Conservation (phyloP, 169 alveolate species). For the Plasmodium vivax region DNA sequence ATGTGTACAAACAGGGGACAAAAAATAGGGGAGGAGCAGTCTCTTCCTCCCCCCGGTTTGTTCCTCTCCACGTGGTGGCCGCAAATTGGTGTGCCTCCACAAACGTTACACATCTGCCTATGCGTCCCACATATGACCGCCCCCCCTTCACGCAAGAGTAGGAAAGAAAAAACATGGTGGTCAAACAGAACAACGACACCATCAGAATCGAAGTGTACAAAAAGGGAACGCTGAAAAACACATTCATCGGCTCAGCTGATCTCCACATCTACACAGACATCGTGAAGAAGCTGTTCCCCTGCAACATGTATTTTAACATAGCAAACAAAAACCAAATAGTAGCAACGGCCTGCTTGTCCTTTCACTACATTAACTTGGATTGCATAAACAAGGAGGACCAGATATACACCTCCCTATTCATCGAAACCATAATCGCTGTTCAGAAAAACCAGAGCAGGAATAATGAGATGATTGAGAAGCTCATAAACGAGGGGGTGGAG, state of each 20-base stretch:
- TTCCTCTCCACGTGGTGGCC: neutral
- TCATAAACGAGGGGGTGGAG: constrained; percentile 35
- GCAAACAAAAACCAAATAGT: constrained; percentile 57
- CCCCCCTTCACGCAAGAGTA: constrained; percentile 3
- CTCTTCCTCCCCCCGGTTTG: neutral
- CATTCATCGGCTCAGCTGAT: constrained; percentile 60
- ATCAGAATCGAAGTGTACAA: constrained; percentile 45
- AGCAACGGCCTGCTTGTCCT: constrained; percentile 44
- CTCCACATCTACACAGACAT: constrained; percentile 50
- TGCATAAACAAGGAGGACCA: constrained; percentile 68
- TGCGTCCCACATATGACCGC: neutral
- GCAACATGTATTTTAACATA: constrained; percentile 36
- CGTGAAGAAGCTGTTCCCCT: constrained; percentile 48
- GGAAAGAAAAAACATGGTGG: constrained; percentile 71
- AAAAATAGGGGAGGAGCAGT: neutral
- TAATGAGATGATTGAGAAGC: constrained; percentile 41
- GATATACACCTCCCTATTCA: constrained; percentile 48
- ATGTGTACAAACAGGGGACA: neutral
- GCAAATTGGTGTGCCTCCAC: too few species aligned
- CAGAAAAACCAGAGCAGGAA: constrained; percentile 51
- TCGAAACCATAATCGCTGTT: constrained; percentile 64
- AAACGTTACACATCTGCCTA: neutral
- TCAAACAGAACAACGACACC: constrained; percentile 39
- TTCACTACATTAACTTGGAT: constrained; percentile 54
- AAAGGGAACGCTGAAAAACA: constrained; percentile 66